These are phyloP conservation scores for Citrus maxima DNA, from an alignment of 345 rosid genomes.

Conservation along the genomic window DNA sequence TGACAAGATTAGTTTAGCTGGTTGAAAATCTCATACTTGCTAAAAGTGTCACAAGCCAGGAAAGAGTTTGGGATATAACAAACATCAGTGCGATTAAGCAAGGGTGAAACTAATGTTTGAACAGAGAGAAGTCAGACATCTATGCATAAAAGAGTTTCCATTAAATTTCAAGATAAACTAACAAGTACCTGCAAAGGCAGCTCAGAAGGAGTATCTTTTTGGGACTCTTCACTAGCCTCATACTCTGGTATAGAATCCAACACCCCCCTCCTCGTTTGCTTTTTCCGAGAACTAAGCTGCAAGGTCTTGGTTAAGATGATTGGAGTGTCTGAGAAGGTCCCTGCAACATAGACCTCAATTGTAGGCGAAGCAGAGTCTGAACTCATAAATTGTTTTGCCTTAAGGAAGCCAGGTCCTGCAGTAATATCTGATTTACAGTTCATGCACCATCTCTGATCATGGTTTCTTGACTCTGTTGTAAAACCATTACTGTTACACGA, in stretches of 20 bases:
- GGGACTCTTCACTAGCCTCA: slow-evolving; percentile 48
- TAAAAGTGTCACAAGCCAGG: neutral
- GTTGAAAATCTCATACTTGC: neutral
- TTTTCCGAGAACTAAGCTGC: slow-evolving; percentile 59
- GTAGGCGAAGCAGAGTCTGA: slow-evolving; percentile 47
- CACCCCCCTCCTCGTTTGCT: slow-evolving; percentile 50
- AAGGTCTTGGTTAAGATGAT: slow-evolving; percentile 76
- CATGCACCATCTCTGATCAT: slow-evolving; percentile 59
- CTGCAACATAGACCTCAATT: slow-evolving; percentile 84
- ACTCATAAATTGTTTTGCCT: slow-evolving; percentile 45
- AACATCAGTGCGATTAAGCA: neutral
- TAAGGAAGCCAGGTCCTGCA: slow-evolving; percentile 46
- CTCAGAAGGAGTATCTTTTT: slow-evolving; percentile 25
- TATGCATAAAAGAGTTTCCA: neutral
- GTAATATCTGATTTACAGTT: slow-evolving; percentile 53
- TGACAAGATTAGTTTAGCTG: neutral
- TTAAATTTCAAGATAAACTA: neutral
- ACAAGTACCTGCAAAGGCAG: slow-evolving; percentile 57
- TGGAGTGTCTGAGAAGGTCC: slow-evolving; percentile 71
- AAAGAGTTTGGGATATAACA: neutral
- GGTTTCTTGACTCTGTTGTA: slow-evolving; percentile 37
- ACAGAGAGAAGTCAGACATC: neutral
- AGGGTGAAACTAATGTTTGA: neutral
- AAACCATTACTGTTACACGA: slow-evolving; percentile 43
- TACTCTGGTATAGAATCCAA: slow-evolving; percentile 80